Percentiles rank a stretch among this genome's conserved stretches.
phyloP scores from a whole-genome alignment of 2,329 filamentous ascomycete genomes.

The Penicillium corylophilum region DNA sequence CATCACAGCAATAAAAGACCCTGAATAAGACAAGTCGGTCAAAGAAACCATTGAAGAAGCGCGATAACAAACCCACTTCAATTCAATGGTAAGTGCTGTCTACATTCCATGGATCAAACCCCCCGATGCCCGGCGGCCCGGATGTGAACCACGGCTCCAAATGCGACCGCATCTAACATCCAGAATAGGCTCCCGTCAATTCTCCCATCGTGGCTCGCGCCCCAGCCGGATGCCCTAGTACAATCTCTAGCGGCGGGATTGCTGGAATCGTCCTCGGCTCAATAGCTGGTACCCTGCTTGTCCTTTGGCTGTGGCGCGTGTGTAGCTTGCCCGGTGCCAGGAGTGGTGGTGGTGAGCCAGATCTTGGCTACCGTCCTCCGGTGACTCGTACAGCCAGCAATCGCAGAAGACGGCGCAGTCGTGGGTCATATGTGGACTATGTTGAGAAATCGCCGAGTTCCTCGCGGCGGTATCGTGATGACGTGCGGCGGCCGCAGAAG shows the following conservation, averaged over 20 bases:
- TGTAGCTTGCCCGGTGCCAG: conserved; percentile 26
- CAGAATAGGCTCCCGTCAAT: conserved; percentile 20
- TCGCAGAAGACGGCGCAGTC: conserved; percentile 21
- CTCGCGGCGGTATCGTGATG: conserved; percentile 25
- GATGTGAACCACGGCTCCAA: conserved; percentile 11
- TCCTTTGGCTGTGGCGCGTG: conserved; percentile 38
- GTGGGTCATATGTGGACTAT: conserved; percentile 31
- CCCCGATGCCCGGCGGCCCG: neutral
- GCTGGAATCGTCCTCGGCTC: conserved; percentile 43
- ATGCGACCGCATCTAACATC: neutral
- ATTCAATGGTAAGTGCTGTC: conserved; percentile 7
- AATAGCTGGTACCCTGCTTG: conserved; percentile 37
- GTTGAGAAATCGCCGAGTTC: conserved; percentile 30
- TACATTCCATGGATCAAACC: conserved; percentile 1
- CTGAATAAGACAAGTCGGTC: neutral
- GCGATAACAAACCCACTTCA: neutral
- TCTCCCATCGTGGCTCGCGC: conserved; percentile 24
- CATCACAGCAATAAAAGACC: neutral
- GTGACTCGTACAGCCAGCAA: conserved; percentile 16
- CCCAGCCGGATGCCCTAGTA: conserved; percentile 28
- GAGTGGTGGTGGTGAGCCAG: conserved; percentile 21
- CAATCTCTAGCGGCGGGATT: conserved; percentile 36
- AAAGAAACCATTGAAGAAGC: neutral
- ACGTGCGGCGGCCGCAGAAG: conserved; percentile 36
- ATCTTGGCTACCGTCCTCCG: conserved; percentile 25